These are phyloP conservation scores for Raphanus sativus DNA, from an alignment of 345 rosid genomes.

Conservation along the genomic window DNA sequence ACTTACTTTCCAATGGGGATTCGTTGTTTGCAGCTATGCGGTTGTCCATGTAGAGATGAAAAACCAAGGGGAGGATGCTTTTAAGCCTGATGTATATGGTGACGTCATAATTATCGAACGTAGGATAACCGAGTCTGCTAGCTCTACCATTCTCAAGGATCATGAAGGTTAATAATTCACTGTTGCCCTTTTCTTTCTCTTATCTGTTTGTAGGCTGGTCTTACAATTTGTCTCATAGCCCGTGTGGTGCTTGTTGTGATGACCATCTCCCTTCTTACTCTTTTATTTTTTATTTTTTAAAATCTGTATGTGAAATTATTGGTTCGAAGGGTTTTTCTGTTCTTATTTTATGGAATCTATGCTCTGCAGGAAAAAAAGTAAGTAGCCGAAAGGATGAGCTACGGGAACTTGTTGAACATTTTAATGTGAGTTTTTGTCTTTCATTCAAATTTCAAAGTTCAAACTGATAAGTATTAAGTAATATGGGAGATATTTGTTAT, in stretches of 20 bases:
- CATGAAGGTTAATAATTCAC: constrained; percentile 48
- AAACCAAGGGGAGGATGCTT: constrained; percentile 81
- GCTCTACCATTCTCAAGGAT: constrained; percentile 66
- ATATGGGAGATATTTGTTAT: constrained; percentile 5
- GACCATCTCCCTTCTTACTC: neutral
- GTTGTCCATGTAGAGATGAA: constrained; percentile 70
- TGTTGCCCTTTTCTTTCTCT: constrained; percentile 1
- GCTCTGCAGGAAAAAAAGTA: constrained; percentile 72
- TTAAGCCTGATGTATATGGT: constrained; percentile 68
- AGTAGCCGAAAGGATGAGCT: constrained; percentile 74
- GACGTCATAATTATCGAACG: constrained; percentile 72
- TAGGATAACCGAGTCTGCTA: constrained; percentile 62
- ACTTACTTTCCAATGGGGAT: neutral
- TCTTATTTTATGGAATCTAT: neutral
- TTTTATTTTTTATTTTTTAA: neutral
- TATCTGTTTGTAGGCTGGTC: neutral
- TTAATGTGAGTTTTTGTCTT: constrained; percentile 69
- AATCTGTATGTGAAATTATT: neutral
- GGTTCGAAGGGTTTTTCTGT: neutral
- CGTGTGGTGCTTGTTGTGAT: neutral
- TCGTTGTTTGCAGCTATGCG: constrained; percentile 63
- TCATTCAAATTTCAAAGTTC: neutral
- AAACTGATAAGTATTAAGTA: neutral
- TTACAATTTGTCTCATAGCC: neutral
- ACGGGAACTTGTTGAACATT: constrained; percentile 84